Percentiles rank a stretch among this genome's conserved stretches.
Evolutionary conservation across 345 rosid genomes (phyloP).

Genomic region (Draba incana): DNA sequence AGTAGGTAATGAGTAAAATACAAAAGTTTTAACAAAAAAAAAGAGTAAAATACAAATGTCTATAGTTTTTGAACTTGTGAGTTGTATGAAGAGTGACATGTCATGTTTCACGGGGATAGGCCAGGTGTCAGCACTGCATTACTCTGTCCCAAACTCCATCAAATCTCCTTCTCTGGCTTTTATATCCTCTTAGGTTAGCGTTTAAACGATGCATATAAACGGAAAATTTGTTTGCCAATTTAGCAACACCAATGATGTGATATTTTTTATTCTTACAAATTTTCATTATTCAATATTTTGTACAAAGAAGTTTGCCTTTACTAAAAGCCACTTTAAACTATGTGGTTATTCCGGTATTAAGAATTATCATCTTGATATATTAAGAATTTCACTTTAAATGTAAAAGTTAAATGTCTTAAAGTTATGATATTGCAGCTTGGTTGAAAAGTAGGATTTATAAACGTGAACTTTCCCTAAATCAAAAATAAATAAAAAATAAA

Average conservation of each 20-base stretch:
- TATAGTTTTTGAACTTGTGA: constrained; percentile 1
- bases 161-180: constrained; percentile 6
- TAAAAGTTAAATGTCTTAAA: too few species aligned
- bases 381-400: neutral
- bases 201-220: constrained; percentile 15
- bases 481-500: too few species aligned
- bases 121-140: constrained; percentile 36
- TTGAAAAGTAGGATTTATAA: neutral
- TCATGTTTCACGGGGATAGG: constrained; percentile 32
- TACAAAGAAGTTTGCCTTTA: too few species aligned
- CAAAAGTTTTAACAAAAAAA: too few species aligned
- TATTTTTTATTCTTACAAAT: neutral
- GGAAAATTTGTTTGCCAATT: constrained; percentile 2
- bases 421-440: neutral
- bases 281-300: neutral
- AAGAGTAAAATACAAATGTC: neutral
- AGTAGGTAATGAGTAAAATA: neutral
- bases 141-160: constrained; percentile 34
- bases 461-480: neutral
- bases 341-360: too few species aligned
- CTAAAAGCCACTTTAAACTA: too few species aligned
- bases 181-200: constrained; percentile 15
- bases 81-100: constrained; percentile 21
- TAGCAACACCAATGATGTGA: neutral
- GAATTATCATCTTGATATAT: neutral